Evolutionary conservation across 2,329 filamentous ascomycete genomes (phyloP), one percentile per base, ranked within the genome.

Genomic region (Trichoderma pleuroti): DNA sequence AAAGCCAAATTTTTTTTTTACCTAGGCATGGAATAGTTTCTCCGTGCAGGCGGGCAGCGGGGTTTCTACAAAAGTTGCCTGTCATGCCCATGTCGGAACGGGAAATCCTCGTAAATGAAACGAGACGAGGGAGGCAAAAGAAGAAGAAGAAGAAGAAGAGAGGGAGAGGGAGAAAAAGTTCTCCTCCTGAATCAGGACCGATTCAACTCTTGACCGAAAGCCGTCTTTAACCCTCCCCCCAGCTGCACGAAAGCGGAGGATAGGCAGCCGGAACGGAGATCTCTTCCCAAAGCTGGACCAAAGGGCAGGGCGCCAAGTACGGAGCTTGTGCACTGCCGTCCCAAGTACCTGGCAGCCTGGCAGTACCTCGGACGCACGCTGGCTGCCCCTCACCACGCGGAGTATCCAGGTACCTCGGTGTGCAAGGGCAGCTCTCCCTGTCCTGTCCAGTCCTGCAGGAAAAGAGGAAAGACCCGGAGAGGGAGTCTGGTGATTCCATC

Each of bases 161-260:
- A 18, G 24, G 49, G 26, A 42, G n/a, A n/a, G n/a, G n/a, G n/a
- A 46, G 26, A 59, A 46, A n/a, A 26, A 60, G 30, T n/a, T 42
- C 36, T 60, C 26, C 65, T 68, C 56, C 65, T 68, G 56, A 68
- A 68, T 52, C 56, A 68, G 65, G 39, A 49, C 56, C 56, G 65
- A 32, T 68, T 68, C 32, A 18, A 61, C 59, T 16, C n/a, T 49
- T 16, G 56, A 68, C 39, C 36, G 30, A 60, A 59, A 68, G 56
- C 56, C 65, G 65, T 52, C 56, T 52, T 52, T 68, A 52, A 46
- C 65, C 65, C 39, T 68, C 24, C 59, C 14, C 24, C 6, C 14
- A 60, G 34, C 54, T 68, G 65, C 65, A 68, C 16, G 65, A 68
- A 68, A 68, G 65, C 65, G 65, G 65, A 60, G 65, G 65, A 68